Evolutionary conservation across 305 asterid species (phyloP), one percentile per base, ranked within the genome.

Genomic region (Vinca major): DNA sequence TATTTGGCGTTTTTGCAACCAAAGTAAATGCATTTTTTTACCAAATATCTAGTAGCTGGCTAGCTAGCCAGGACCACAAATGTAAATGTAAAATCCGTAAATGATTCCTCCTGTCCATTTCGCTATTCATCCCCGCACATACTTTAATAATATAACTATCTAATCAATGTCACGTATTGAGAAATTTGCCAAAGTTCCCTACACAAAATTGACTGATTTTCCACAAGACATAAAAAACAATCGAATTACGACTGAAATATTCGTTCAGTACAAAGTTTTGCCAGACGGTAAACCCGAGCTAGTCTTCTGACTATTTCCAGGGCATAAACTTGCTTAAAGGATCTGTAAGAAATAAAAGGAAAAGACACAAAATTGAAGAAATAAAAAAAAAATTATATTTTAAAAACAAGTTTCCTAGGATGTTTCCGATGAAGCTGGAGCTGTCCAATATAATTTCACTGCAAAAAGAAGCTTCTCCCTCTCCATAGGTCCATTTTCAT

Each of bases 381-480:
- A 17, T n/a, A n/a, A n/a, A 19, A 19, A 2, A 41, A 17, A 8
- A 2, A 14, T 41, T 43, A 41, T 41, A 37, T 57, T 4, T 3
- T 57, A 26, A 16, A 33, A 26, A 1, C 8, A 12, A 12, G 57
- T 36, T 26, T 12, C 47, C 41, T 45, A 76, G 41, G 55, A 39
- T 20, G 57, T 12, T 58, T 36, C 63, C 4, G 70, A 61, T 41
- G 74, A 54, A 70, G 85, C 80, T 12, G 86, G 89, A 71, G 84
- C 86, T 14, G 87, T 82, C 85, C 84, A 82, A 37, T 84, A 84
- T 13, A 63, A 40, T 64, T 84, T 84, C 7, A 84, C 87, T 17
- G 87, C 89, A 71, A 82, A 82, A 13, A 84, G 73, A 66, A 84
- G 86, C 71, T 84, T 84, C 76, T 84, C 84, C 73, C 87, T 80